Percentiles rank a stretch among this genome's conserved stretches.
These are phyloP conservation scores for Suillus weaverae DNA, from an alignment of 768 basidiomycete genomes.

Conservation along the genomic window DNA sequence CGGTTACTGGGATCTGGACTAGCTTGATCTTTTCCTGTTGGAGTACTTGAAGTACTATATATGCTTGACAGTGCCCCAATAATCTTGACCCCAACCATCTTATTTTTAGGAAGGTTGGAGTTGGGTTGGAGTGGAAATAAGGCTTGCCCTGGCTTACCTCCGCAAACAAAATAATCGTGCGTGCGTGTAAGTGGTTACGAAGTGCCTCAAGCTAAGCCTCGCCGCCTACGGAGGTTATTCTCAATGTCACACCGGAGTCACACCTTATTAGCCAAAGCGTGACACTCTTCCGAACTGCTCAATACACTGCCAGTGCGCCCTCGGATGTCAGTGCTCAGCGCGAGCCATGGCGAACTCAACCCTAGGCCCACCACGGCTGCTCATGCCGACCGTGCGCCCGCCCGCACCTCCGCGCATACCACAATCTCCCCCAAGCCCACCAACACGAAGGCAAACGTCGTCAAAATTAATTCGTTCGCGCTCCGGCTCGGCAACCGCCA, in stretches of 20 bases:
- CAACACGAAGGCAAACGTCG: constrained; percentile 25
- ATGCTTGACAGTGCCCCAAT: not conserved
- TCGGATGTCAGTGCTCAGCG: not conserved
- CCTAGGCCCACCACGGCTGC: constrained; percentile 16
- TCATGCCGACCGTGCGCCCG: constrained; percentile 36
- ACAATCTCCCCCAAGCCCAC: constrained; percentile 14
- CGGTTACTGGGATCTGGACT: not conserved
- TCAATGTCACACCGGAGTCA: constrained; percentile 1
- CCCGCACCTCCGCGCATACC: constrained; percentile 12
- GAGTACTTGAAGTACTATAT: not conserved
- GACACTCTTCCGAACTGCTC: not conserved
- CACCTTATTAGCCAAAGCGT: not conserved
- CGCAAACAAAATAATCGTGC: not conserved
- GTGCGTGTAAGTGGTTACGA: not conserved
- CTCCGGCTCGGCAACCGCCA: constrained; percentile 31
- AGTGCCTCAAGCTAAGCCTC: not conserved
- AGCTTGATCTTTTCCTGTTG: not conserved
- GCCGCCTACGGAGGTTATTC: not conserved
- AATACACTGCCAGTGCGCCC: not conserved
- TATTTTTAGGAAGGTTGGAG: not conserved
- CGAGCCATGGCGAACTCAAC: constrained; percentile 8
- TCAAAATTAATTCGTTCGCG: constrained; percentile 32
- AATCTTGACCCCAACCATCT: not conserved
- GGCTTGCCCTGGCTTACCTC: not conserved
- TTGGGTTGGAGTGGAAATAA: not conserved